These are phyloP conservation scores for Talaromyces amestolkiae DNA, from an alignment of 2,329 filamentous ascomycete genomes.

Conservation along the genomic window DNA sequence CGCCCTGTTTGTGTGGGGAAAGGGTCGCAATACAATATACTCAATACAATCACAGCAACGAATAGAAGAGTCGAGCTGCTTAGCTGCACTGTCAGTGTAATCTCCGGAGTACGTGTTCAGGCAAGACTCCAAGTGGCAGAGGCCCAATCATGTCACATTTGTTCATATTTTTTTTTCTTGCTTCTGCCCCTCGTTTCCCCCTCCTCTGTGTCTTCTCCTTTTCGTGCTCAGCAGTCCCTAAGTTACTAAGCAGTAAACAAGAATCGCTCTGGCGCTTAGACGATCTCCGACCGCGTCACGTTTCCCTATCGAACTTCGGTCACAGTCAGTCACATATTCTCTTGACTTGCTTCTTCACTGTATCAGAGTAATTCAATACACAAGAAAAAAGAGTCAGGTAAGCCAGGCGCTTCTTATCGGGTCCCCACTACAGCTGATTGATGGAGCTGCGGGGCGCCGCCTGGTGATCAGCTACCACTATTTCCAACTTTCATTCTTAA, in stretches of 20 bases:
- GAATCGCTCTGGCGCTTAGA: not conserved
- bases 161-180: not conserved
- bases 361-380: not conserved
- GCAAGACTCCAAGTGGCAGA: not conserved
- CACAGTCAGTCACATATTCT: not conserved
- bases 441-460: constrained; percentile 5
- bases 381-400: not conserved
- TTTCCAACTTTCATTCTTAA: not conserved
- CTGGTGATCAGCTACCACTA: not conserved
- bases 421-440: constrained; percentile 2
- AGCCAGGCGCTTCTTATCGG: not conserved
- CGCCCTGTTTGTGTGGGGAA: not conserved
- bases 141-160: constrained; percentile 5
- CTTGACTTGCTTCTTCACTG: not conserved
- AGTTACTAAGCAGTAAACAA: not conserved
- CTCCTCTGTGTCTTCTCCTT: not conserved
- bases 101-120: constrained; percentile 2
- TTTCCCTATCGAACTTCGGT: not conserved
- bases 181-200: constrained; percentile 5
- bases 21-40: not conserved
- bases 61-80: not conserved
- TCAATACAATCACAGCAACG: not conserved
- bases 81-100: not conserved
- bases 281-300: not conserved
- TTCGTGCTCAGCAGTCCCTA: not conserved